Conservation (phyloP, 768 basidiomycete genomes). For the Suillus variegatus region DNA sequence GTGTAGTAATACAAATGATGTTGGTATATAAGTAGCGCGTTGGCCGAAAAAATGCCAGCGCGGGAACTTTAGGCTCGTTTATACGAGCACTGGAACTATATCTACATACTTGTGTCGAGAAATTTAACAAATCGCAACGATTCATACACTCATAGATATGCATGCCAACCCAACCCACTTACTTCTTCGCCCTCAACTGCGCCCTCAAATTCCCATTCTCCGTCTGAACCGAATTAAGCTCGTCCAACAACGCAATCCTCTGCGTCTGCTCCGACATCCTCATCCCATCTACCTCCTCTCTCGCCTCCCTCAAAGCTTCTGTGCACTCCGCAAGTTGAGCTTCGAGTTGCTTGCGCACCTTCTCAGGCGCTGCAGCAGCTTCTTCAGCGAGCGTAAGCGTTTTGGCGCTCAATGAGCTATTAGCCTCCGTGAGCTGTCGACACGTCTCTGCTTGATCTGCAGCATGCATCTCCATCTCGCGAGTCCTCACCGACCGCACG, state of each 20-base stretch:
- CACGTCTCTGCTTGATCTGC: constrained; percentile 76
- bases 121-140: neutral
- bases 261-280: constrained; percentile 75
- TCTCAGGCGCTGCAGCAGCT: constrained; percentile 36
- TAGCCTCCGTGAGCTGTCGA: constrained; percentile 74
- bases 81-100: too few species aligned
- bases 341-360: constrained; percentile 64
- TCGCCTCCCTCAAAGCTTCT: constrained; percentile 60
- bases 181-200: constrained; percentile 64
- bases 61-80: too few species aligned
- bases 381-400: constrained; percentile 53
- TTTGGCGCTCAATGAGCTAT: constrained; percentile 72
- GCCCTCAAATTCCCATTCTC: constrained; percentile 73
- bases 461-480: constrained; percentile 65
- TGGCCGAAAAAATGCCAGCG: too few species aligned
- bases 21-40: too few species aligned
- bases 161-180: constrained; percentile 16
- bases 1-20: constrained; percentile 2
- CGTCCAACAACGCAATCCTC: constrained; percentile 82
- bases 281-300: constrained; percentile 71
- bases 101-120: too few species aligned
- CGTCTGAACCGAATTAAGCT: constrained; percentile 80
- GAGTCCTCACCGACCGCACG: constrained; percentile 61
- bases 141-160: neutral
- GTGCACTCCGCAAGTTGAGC: constrained; percentile 61